Evolutionary conservation across 2,329 filamentous ascomycete species (phyloP).

Genomic region (Geosmithia morbida): DNA sequence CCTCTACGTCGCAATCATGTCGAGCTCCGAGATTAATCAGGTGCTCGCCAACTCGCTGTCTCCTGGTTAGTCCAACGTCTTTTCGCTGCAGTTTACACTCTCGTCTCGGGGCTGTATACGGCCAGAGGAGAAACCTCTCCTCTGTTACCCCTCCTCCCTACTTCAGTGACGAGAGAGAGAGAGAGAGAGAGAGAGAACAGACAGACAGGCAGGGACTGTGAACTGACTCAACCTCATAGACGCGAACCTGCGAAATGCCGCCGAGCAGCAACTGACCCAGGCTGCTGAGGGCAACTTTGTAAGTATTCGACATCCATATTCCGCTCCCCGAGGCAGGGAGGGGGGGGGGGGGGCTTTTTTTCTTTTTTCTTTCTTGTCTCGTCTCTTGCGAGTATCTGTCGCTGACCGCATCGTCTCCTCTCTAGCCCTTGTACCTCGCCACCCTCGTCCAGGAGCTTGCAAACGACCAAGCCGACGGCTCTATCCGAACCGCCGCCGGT

Average conservation of each 20-base stretch:
- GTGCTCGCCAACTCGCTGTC: conserved; percentile 96
- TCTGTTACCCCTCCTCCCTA: conserved; percentile 1
- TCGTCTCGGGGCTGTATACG: background rate
- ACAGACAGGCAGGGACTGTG: background rate
- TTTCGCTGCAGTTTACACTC: conserved; percentile 1
- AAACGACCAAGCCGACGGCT: conserved; percentile 69
- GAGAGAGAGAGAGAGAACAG: too few relatives aligned
- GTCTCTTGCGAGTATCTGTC: background rate
- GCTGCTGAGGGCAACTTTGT: conserved; percentile 95
- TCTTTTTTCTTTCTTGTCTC: background rate
- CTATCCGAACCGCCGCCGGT: conserved; percentile 88
- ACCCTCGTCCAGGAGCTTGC: conserved; percentile 89
- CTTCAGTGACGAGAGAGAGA: background rate
- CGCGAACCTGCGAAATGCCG: conserved; percentile 74
- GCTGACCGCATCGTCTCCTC: conserved; percentile 7
- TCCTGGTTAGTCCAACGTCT: conserved; percentile 51
- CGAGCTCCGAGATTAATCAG: conserved; percentile 85
- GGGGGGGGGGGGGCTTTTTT: too few relatives aligned
- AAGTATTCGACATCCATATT: conserved; percentile 20
- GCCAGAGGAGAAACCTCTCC: background rate
- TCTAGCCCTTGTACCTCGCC: conserved; percentile 77
- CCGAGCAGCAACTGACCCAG: conserved; percentile 86
- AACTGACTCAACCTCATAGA: conserved; percentile 37
- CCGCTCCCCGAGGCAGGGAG: conserved; percentile 1
- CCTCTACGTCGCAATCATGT: conserved; percentile 36